Percentiles rank a stretch among this genome's conserved stretches.
phyloP scores from a whole-genome alignment of 306 rosid genomes.

The Hippophae gyantsensis region DNA sequence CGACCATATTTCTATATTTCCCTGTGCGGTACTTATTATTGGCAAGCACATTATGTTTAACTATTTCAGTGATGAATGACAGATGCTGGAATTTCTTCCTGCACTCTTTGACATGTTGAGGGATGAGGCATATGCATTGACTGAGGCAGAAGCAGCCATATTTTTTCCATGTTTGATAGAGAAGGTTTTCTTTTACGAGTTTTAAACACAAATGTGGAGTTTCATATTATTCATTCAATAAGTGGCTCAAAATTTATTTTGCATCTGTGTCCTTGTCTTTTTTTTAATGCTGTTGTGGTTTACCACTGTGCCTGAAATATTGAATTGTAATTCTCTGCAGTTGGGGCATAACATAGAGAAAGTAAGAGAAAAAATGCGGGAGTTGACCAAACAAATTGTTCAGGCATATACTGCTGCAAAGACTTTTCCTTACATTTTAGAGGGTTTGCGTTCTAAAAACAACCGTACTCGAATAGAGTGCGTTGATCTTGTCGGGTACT shows the following conservation, averaged over 20 bases:
- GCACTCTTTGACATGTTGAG: conserved; percentile 72
- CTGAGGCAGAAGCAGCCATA: conserved; percentile 85
- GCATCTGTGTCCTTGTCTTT: too few species aligned
- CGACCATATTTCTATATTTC: not conserved
- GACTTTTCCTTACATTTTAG: conserved; percentile 84
- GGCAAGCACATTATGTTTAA: not conserved
- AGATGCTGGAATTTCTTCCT: conserved; percentile 96
- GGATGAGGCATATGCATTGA: conserved; percentile 69
- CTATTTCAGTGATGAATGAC: conserved; percentile 12
- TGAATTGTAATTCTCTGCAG: conserved; percentile 43
- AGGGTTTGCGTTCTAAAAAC: conserved; percentile 97
- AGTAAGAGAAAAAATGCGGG: conserved; percentile 92
- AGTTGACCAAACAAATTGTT: conserved; percentile 77
- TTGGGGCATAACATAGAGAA: conserved; percentile 94
- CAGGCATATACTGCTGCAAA: conserved; percentile 64
- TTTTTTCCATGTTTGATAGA: conserved; percentile 89
- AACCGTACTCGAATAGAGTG: conserved; percentile 93
- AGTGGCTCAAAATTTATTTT: not conserved
- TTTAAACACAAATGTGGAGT: not conserved
- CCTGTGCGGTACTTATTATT: not conserved
- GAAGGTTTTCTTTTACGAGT: conserved; percentile 45
- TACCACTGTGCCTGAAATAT: not conserved
- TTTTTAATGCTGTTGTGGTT: not conserved
- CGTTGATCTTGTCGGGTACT: conserved; percentile 83
- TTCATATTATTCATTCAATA: not conserved